phyloP scores from a whole-genome alignment of 2,329 filamentous ascomycete species.

The Cordyceps cicadae region DNA sequence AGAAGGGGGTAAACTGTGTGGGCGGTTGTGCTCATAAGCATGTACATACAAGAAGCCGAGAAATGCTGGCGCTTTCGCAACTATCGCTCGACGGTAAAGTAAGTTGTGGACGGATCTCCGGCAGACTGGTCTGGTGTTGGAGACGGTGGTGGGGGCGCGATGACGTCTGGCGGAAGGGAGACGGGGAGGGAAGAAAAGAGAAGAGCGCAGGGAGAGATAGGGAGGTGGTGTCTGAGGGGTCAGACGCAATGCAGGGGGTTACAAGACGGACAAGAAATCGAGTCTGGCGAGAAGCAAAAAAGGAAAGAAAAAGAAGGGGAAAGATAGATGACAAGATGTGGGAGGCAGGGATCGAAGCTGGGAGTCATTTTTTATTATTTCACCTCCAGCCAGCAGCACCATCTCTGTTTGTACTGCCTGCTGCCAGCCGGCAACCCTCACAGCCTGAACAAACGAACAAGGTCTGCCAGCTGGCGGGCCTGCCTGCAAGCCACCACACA shows the following conservation, averaged over 20 bases:
- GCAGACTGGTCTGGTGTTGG: slow-evolving; percentile 19
- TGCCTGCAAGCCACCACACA: background rate
- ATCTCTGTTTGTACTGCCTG: background rate
- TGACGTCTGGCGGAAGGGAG: slow-evolving; percentile 17
- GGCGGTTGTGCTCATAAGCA: background rate
- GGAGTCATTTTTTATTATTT: background rate
- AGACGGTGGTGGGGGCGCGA: slow-evolving; percentile 23
- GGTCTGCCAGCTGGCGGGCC: background rate
- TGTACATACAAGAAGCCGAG: slow-evolving; percentile 6
- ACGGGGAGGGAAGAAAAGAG: background rate
- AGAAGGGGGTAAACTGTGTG: too few species aligned
- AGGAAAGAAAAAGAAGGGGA: background rate
- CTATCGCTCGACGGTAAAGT: background rate
- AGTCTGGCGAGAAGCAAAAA: background rate
- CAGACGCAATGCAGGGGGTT: background rate
- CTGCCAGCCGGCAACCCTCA: background rate
- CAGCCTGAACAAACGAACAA: background rate
- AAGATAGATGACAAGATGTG: background rate
- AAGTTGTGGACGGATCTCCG: slow-evolving; percentile 20
- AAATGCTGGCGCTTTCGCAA: slow-evolving; percentile 4
- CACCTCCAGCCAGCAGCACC: background rate
- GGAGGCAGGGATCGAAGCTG: background rate
- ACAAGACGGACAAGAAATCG: background rate
- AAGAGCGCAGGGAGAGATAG: background rate
- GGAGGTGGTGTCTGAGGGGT: background rate